Percentiles rank a stretch among this genome's conserved stretches.
Evolutionary conservation across 2,329 filamentous ascomycete species (phyloP).

Genomic region (Incumbomyces delicatus): DNA sequence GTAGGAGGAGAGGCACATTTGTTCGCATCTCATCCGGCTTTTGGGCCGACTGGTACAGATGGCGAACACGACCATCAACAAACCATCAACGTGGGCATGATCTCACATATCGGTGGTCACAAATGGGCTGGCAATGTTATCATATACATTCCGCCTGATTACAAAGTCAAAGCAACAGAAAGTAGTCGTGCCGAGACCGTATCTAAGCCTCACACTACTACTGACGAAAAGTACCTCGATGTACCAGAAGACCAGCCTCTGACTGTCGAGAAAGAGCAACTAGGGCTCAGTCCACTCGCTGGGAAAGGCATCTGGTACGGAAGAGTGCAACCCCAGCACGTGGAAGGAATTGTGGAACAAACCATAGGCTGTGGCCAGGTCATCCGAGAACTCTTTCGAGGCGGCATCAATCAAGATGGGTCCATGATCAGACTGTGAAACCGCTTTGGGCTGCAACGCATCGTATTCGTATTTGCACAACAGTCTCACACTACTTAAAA

Average conservation of each 20-base stretch:
- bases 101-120: slow-evolving; percentile 86
- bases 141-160: slow-evolving; percentile 50
- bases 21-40: slow-evolving; percentile 5
- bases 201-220: slow-evolving; percentile 29
- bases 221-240: not conserved
- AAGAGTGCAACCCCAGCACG: slow-evolving; percentile 74
- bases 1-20: slow-evolving; percentile 8
- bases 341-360: slow-evolving; percentile 76
- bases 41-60: slow-evolving; percentile 23
- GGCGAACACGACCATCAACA: slow-evolving; percentile 1
- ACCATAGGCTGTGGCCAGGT: slow-evolving; percentile 83
- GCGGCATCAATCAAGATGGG: slow-evolving; percentile 68
- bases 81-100: slow-evolving; percentile 30
- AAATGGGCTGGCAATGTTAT: slow-evolving; percentile 90
- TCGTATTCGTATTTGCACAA: too few species aligned
- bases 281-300: slow-evolving; percentile 13
- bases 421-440: slow-evolving; percentile 68
- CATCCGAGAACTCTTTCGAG: slow-evolving; percentile 69
- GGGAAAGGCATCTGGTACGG: slow-evolving; percentile 66
- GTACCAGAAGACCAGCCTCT: slow-evolving; percentile 22
- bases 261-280: not conserved
- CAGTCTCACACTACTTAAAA: too few species aligned
- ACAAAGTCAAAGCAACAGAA: slow-evolving; percentile 1
- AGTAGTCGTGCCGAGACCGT: not conserved
- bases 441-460: too few species aligned